Evolutionary conservation across 352 stramenopile genomes (phyloP), one percentile per base, ranked within the genome.

Genomic region (Blastocystis sp.): DNA sequence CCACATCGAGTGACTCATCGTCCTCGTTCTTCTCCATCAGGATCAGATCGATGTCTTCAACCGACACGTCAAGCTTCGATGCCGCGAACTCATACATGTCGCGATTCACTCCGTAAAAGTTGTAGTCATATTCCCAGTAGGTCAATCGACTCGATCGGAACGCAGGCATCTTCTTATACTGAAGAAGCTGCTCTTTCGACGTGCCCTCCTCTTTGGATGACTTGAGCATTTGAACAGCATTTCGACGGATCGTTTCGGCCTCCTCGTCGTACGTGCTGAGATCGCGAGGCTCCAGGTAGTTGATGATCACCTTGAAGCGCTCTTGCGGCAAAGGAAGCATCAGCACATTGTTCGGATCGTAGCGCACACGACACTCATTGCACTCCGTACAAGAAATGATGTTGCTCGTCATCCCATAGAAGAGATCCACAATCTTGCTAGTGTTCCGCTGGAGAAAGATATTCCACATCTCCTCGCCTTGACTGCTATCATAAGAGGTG

Each of bases 391-490:
- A 88, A 23, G 26, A 20, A 34, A 76, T 77, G 8, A 61, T 2
- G 29, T 39, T 88, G 41, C 77, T 76, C 3, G 66, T 79, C 66
- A 79, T 76, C 3, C 77, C 77, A 29, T 88, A 88, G 20, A 88
- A 50, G 13, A 88, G 39, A 64, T 88, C 66, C 1, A 76, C 66
- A 29, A 88, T 88, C 1, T 11, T 8, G 34, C 77, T 88, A 6
- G 77, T 77, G 55, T 88, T 88, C 13, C 66, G 47, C 23, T 88
- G 26, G 26, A 77, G 55, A 50, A 88, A 88, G 34, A 77, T 77
- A 20, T 88, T 43, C 77, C 77, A 88, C 62, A 77, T 79, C 26
- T 88, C 77, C 34, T 18, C 26, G 8, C 37, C 77, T 43, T 84
- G 73, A 11, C 9, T 55, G 29, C 34, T 37, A n/a, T 84, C 56